Percentiles rank a stretch among this genome's conserved stretches.
These are phyloP conservation scores for Carex pumila DNA, from an alignment of 176 grass and related monocot species.

Conservation along the genomic window DNA sequence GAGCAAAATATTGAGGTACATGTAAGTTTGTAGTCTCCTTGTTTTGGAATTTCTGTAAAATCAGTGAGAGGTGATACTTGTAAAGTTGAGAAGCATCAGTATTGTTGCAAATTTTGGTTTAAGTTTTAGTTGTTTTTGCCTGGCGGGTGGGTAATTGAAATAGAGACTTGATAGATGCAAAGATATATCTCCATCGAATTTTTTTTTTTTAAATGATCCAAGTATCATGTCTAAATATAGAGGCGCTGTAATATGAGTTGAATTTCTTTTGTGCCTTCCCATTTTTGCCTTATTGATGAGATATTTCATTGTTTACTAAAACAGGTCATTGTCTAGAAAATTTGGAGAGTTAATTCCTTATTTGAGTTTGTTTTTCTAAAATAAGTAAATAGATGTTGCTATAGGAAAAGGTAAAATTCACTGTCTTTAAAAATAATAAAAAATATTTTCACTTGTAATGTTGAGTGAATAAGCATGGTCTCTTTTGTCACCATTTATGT, in stretches of 20 bases:
- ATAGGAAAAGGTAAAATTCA: not conserved
- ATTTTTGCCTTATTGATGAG: not conserved
- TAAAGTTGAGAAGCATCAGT: too few species aligned
- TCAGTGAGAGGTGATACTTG: too few species aligned
- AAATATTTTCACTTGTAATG: not conserved
- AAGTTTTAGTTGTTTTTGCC: too few species aligned
- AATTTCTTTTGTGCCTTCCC: not conserved
- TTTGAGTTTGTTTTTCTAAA: not conserved
- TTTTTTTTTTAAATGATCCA: not conserved
- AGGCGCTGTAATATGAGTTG: not conserved
- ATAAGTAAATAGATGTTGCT: not conserved
- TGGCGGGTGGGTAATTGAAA: too few species aligned
- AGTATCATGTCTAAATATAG: not conserved
- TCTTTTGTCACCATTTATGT: not conserved
- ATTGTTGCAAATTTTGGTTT: too few species aligned
- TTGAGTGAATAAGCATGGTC: not conserved
- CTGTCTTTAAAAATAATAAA: not conserved
- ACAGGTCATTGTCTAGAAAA: not conserved
- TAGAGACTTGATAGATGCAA: too few species aligned
- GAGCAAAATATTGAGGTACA: constrained; percentile 13
- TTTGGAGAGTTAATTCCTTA: not conserved
- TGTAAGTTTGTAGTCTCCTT: not conserved
- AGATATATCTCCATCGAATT: too few species aligned
- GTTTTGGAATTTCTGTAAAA: too few species aligned
- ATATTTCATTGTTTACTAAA: not conserved